Conservation (phyloP, 2,329 filamentous ascomycete genomes). For the Ceratocystis eucalypticola region DNA sequence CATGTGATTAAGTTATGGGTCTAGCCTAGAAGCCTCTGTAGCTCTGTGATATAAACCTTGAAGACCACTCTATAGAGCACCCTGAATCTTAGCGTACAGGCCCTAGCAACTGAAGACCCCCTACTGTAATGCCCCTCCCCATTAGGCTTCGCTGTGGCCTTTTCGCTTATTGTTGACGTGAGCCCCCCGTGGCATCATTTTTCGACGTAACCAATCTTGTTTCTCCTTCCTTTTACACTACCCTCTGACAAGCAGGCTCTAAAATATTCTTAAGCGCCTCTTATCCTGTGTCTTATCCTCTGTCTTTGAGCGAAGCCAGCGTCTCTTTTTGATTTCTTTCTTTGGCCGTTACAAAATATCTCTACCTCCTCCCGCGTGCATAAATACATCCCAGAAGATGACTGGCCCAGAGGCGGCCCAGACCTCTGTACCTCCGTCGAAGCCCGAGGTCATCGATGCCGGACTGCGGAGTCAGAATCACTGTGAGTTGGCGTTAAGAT, state of each 20-base stretch:
- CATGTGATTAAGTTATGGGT: too few relatives aligned
- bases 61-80: too few relatives aligned
- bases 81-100: too few relatives aligned
- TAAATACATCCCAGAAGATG: neutral
- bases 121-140: neutral
- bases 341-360: neutral
- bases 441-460: conserved; percentile 42
- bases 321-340: neutral
- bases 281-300: neutral
- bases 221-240: neutral
- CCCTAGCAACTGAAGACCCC: too few relatives aligned
- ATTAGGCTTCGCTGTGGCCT: neutral
- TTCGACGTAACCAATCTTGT: neutral
- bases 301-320: neutral
- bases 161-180: neutral
- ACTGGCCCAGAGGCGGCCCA: conserved; percentile 13
- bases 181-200: neutral
- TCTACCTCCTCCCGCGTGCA: neutral
- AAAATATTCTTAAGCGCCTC: conserved; percentile 4
- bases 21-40: too few relatives aligned
- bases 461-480: conserved; percentile 70
- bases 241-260: neutral
- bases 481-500: conserved; percentile 37
- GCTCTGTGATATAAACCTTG: too few relatives aligned
- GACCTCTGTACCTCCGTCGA: conserved; percentile 18